Conservation (phyloP, 2,329 filamentous ascomycete genomes). For the Apiospora arundinis region DNA sequence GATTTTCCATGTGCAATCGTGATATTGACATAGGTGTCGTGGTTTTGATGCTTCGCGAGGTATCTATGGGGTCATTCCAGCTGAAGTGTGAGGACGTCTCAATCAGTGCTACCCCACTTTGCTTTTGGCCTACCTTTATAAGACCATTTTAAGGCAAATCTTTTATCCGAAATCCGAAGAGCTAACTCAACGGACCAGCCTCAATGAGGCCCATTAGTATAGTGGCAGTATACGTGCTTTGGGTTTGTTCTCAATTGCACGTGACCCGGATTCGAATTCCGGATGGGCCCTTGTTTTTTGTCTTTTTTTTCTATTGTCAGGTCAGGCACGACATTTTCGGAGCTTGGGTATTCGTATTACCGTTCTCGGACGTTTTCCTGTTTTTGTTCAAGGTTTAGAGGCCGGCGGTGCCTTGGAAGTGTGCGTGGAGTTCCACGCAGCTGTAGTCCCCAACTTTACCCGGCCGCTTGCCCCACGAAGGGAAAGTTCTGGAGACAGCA, state of each 20-base stretch:
- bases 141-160: not conserved
- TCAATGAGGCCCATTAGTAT: slow-evolving; percentile 14
- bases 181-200: not conserved
- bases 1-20: no score
- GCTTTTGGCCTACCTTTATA: not conserved
- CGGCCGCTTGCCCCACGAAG: not conserved
- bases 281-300: slow-evolving; percentile 15
- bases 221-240: slow-evolving; percentile 22
- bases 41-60: not conserved
- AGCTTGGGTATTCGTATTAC: not conserved
- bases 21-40: no score
- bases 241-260: slow-evolving; percentile 17
- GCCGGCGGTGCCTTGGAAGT: not conserved
- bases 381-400: not conserved
- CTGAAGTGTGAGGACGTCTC: no score
- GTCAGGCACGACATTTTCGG: not conserved
- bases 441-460: not conserved
- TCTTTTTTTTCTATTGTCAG: not conserved
- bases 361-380: not conserved
- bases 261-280: slow-evolving; percentile 21
- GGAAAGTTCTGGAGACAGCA: not conserved
- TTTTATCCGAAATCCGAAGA: not conserved
- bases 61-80: no score
- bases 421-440: not conserved
- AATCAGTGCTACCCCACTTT: not conserved